Percentiles rank a stretch among this genome's conserved stretches.
Conservation (phyloP, 305 asterid genomes). For the Solanum hybrid region DNA sequence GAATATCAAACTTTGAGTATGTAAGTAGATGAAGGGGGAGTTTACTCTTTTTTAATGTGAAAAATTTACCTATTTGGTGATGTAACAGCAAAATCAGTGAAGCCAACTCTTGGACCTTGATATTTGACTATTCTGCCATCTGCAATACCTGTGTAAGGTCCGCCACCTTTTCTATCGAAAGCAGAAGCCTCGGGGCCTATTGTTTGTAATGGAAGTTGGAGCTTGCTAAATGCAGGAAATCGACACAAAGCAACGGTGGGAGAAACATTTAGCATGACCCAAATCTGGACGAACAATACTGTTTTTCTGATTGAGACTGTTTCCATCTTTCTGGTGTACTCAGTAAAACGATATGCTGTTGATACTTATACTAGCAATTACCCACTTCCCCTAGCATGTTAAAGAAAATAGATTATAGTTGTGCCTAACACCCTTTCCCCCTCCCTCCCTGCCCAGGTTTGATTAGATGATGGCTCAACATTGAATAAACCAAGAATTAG, state of each 20-base stretch:
- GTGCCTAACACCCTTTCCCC: neutral
- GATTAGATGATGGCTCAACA: neutral
- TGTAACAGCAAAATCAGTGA: conserved; percentile 6
- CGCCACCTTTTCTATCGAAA: neutral
- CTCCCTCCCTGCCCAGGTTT: neutral
- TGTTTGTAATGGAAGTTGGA: neutral
- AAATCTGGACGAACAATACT: neutral
- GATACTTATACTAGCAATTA: neutral
- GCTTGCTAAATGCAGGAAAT: neutral
- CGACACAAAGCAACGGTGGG: neutral
- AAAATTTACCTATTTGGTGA: neutral
- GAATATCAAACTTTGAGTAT: neutral
- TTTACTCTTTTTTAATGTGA: neutral
- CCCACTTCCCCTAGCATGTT: neutral
- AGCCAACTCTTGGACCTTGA: neutral
- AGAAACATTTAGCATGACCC: neutral
- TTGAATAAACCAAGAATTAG: neutral
- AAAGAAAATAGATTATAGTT: neutral
- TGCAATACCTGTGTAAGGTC: neutral
- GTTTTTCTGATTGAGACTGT: neutral
- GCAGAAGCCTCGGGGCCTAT: neutral
- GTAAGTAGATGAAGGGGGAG: neutral
- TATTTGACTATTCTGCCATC: neutral
- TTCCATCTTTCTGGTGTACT: neutral
- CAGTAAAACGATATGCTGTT: neutral